Evolutionary conservation across 1,284 basidiomycete species (phyloP).

Genomic region (Phylloboletellus chloephorus): DNA sequence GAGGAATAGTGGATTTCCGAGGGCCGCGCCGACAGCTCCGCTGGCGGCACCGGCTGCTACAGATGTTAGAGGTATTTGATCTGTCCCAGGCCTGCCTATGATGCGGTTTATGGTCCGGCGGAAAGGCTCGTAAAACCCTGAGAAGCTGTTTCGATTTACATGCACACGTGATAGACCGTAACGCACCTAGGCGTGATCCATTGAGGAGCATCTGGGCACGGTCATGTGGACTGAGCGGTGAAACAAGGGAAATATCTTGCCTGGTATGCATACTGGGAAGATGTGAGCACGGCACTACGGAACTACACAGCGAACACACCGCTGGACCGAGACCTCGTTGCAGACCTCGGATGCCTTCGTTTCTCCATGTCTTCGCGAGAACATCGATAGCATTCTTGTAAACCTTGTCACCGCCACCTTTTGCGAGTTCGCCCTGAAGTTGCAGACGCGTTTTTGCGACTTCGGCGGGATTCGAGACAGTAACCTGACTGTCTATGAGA

Average conservation of each 20-base stretch:
- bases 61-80: slow-evolving; percentile 69
- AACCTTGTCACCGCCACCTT: slow-evolving; percentile 66
- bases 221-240: slow-evolving; percentile 7
- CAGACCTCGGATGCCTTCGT: slow-evolving; percentile 87
- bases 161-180: neutral
- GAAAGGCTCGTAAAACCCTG: slow-evolving; percentile 95
- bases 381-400: slow-evolving; percentile 90
- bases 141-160: neutral
- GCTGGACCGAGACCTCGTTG: slow-evolving; percentile 90
- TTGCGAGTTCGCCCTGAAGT: slow-evolving; percentile 88
- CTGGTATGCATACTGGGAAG: slow-evolving; percentile 80
- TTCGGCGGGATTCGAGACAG: slow-evolving; percentile 81
- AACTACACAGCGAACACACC: slow-evolving; percentile 45
- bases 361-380: slow-evolving; percentile 81
- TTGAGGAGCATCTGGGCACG: slow-evolving; percentile 77
- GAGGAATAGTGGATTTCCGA: slow-evolving; percentile 94
- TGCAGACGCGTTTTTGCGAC: slow-evolving; percentile 94
- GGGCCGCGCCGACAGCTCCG: slow-evolving; percentile 83
- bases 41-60: slow-evolving; percentile 83
- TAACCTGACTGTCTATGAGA: slow-evolving; percentile 48
- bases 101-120: slow-evolving; percentile 67
- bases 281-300: slow-evolving; percentile 16
- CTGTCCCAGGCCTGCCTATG: slow-evolving; percentile 58
- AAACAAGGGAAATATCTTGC: slow-evolving; percentile 38
- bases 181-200: slow-evolving; percentile 84